Conservation (phyloP, 805 yeast genomes). For the Barnettozyma populi region DNA sequence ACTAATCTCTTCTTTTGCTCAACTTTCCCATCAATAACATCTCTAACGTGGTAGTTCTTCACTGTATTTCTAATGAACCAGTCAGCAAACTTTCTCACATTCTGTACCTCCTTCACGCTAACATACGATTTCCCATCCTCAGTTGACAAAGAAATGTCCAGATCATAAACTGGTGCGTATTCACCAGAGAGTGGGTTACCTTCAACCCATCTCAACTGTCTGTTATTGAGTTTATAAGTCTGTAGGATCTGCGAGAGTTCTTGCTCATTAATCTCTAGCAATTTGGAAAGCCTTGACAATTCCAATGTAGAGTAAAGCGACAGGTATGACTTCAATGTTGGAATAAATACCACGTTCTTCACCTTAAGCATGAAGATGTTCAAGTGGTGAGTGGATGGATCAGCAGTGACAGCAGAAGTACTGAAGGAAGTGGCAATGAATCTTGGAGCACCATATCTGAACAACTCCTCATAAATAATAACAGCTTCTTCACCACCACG, state of each 20-base stretch:
- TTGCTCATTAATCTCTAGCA: slow-evolving; percentile 30
- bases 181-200: slow-evolving; percentile 39
- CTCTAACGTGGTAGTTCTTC: slow-evolving; percentile 42
- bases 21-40: slow-evolving; percentile 24
- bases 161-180: slow-evolving; percentile 34
- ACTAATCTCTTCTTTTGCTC: slow-evolving; percentile 5
- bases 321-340: slow-evolving; percentile 39
- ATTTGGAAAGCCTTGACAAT: slow-evolving; percentile 35
- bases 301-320: slow-evolving; percentile 43
- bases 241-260: slow-evolving; percentile 35
- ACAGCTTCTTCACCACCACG: slow-evolving; percentile 39
- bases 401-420: slow-evolving; percentile 29
- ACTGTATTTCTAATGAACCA: slow-evolving; percentile 45
- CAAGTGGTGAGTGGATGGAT: slow-evolving; percentile 39
- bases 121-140: slow-evolving; percentile 29
- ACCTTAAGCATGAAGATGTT: slow-evolving; percentile 39
- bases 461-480: slow-evolving; percentile 39
- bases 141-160: slow-evolving; percentile 38
- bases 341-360: slow-evolving; percentile 31
- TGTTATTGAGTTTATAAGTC: slow-evolving; percentile 40
- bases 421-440: slow-evolving; percentile 37
- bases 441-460: slow-evolving; percentile 43
- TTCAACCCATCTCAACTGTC: slow-evolving; percentile 38
- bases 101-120: slow-evolving; percentile 39
- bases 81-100: slow-evolving; percentile 42